These are phyloP conservation scores for Phaeosphaeriaceae sp. DNA, from an alignment of 2,329 filamentous ascomycete species.

Conservation along the genomic window DNA sequence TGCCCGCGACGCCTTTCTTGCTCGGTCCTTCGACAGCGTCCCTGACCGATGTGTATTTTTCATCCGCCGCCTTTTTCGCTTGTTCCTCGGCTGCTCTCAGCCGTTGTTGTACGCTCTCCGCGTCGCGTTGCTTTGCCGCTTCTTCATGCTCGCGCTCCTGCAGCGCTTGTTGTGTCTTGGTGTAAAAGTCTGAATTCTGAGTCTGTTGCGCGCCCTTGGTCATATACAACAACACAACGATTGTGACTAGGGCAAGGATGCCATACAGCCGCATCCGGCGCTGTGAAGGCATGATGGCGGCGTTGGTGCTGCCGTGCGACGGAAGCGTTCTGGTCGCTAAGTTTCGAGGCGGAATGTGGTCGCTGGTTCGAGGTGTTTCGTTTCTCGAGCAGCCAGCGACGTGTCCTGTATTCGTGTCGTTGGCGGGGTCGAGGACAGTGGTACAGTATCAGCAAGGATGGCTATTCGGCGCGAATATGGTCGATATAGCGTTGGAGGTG, in stretches of 20 bases:
- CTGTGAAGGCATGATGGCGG: conserved; percentile 45
- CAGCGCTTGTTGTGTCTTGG: conserved; percentile 62
- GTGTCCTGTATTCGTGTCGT: neutral
- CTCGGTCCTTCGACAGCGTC: conserved; percentile 44
- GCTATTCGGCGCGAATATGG: conserved; percentile 1
- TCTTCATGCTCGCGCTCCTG: conserved; percentile 45
- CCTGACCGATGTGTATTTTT: conserved; percentile 63
- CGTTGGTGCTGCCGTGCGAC: conserved; percentile 12
- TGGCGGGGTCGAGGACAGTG: neutral
- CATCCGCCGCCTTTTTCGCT: conserved; percentile 72
- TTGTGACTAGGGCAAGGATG: conserved; percentile 67
- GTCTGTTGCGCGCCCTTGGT: conserved; percentile 66
- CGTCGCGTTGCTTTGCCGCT: conserved; percentile 55
- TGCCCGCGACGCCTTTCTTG: conserved; percentile 61
- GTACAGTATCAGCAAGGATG: conserved; percentile 3
- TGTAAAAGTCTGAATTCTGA: conserved; percentile 63
- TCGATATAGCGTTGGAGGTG: conserved; percentile 1
- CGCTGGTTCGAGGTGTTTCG: neutral
- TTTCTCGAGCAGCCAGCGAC: neutral
- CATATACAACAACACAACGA: conserved; percentile 77
- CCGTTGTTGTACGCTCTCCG: conserved; percentile 65
- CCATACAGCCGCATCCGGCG: conserved; percentile 73
- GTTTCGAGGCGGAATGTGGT: neutral
- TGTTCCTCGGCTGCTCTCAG: conserved; percentile 73
- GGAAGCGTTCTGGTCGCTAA: neutral